phyloP scores from a whole-genome alignment of 441 rosid genomes.

The Iberis amara region DNA sequence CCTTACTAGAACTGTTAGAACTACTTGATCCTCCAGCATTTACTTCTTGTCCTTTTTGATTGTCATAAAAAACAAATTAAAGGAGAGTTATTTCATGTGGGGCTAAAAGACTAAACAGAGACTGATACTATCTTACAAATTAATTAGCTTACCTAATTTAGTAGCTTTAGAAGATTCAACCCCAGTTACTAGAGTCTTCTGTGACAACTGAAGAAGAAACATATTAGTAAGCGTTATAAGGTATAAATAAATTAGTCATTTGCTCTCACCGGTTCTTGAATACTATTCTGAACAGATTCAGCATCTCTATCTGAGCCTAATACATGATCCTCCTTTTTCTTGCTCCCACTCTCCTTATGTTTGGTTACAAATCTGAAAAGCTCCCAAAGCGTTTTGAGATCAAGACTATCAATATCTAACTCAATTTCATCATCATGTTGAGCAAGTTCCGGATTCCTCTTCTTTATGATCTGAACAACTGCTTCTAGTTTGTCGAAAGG shows the following conservation, averaged over 20 bases:
- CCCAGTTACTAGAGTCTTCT: conserved; percentile 42
- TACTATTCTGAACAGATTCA: conserved; percentile 36
- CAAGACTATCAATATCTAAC: conserved; percentile 83
- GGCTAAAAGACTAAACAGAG: conserved; percentile 7
- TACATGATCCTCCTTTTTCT: conserved; percentile 46
- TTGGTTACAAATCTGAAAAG: conserved; percentile 57
- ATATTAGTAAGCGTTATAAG: conserved; percentile 1
- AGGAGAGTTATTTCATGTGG: conserved; percentile 25
- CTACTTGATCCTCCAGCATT: conserved; percentile 54
- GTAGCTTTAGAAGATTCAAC: conserved; percentile 34
- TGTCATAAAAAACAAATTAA: conserved; percentile 24
- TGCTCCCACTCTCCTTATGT: conserved; percentile 44
- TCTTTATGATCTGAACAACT: conserved; percentile 59
- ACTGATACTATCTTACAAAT: conserved; percentile 8
- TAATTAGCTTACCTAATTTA: conserved; percentile 42
- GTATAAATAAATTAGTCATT: conserved; percentile 11
- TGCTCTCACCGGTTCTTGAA: conserved; percentile 41
- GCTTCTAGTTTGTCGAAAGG: conserved; percentile 56
- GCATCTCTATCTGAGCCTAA: conserved; percentile 38
- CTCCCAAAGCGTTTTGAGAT: conserved; percentile 84
- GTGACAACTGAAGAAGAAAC: conserved; percentile 25
- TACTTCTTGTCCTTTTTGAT: conserved; percentile 35
- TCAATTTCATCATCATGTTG: conserved; percentile 91
- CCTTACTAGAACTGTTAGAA: conserved; percentile 74
- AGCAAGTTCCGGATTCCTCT: conserved; percentile 57